Percentiles rank a stretch among this genome's conserved stretches.
Evolutionary conservation across 495 filamentous ascomycete species (phyloP).

Genomic region (Corynascus novoguineensis): DNA sequence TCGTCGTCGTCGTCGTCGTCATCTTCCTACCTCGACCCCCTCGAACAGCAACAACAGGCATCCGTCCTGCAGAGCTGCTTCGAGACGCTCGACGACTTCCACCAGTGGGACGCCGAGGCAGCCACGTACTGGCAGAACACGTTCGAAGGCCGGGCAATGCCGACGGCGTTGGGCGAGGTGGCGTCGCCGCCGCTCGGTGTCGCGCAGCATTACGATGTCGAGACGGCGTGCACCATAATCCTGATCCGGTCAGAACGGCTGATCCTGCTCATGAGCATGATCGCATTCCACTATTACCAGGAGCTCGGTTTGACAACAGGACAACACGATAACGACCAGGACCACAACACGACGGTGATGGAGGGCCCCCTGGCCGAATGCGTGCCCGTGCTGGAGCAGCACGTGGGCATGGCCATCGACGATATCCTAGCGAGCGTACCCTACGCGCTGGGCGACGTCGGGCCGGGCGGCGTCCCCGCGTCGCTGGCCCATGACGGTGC

Average conservation of each 20-base stretch:
- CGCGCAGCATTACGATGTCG: constrained; percentile 20
- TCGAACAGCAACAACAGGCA: neutral
- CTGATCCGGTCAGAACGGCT: constrained; percentile 19
- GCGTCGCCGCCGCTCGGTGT: constrained; percentile 1
- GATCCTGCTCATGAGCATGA: constrained; percentile 23
- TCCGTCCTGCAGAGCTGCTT: constrained; percentile 16
- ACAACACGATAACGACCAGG: too few relatives aligned
- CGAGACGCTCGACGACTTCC: constrained; percentile 22
- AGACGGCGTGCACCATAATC: constrained; percentile 26
- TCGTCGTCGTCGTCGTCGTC: too few relatives aligned
- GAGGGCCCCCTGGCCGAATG: constrained; percentile 10
- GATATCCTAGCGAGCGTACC: constrained; percentile 24
- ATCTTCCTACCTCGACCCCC: too few relatives aligned
- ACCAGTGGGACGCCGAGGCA: constrained; percentile 22
- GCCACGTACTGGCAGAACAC: constrained; percentile 21
- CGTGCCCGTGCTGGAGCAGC: constrained; percentile 12
- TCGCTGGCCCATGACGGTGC: constrained; percentile 19
- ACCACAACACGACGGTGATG: neutral
- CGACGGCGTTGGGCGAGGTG: constrained; percentile 21
- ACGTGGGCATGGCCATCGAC: constrained; percentile 14
- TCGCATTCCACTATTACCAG: constrained; percentile 16
- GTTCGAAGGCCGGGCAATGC: constrained; percentile 17
- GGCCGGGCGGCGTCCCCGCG: constrained; percentile 1
- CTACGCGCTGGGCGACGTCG: constrained; percentile 24
- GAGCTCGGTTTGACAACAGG: too few relatives aligned